Percentiles rank a stretch among this genome's conserved stretches.
Evolutionary conservation across 441 rosid genomes (phyloP).

Genomic region (Populus hybrid): DNA sequence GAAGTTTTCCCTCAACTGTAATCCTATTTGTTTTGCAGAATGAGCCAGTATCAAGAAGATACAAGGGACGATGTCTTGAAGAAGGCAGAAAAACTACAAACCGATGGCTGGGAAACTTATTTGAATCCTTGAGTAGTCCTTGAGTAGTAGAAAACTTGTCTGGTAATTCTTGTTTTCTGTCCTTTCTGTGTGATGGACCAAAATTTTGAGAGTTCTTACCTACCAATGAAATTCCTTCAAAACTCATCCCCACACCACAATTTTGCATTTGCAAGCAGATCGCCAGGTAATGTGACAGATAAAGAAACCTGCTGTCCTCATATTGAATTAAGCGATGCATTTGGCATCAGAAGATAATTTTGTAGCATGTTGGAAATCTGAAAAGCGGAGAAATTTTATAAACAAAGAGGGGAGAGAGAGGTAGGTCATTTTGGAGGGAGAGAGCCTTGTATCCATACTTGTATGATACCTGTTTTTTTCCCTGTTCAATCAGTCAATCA

Average conservation of each 20-base stretch:
- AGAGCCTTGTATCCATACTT: no score
- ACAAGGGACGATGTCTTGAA: constrained; percentile 57
- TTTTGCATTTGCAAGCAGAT: not conserved
- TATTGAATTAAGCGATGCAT: not conserved
- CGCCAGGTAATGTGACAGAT: not conserved
- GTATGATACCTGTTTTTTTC: no score
- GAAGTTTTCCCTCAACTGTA: not conserved
- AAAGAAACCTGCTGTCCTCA: not conserved
- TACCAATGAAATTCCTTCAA: not conserved
- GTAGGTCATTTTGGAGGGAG: no score
- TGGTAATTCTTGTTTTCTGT: not conserved
- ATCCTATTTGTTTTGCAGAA: constrained; percentile 37
- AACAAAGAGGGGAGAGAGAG: not conserved
- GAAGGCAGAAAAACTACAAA: constrained; percentile 65
- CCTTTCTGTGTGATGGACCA: not conserved
- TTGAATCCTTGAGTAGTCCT: no score
- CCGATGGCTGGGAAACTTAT: constrained; percentile 77
- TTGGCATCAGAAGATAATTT: not conserved
- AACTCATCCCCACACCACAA: not conserved
- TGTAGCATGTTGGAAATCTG: not conserved
- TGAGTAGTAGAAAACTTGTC: constrained; percentile 3
- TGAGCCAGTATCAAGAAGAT: constrained; percentile 85
- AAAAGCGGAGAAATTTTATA: not conserved
- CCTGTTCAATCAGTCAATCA: no score
- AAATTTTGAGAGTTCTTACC: not conserved